Evolutionary conservation across 805 yeast species (phyloP).

Genomic region (Starmerella apicola): DNA sequence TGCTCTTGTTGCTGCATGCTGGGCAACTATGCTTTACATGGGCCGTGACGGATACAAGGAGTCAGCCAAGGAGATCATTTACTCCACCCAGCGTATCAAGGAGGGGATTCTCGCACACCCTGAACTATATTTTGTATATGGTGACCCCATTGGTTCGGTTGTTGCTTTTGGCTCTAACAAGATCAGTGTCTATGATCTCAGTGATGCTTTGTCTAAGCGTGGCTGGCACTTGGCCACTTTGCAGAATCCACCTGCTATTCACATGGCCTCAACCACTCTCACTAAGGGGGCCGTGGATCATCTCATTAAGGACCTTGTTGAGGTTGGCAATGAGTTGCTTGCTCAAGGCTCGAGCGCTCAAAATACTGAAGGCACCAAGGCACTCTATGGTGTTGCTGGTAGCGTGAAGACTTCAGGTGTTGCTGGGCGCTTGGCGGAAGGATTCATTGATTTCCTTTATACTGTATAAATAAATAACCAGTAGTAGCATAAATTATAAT

Average conservation of each 20-base stretch:
- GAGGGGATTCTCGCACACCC: constrained; percentile 35
- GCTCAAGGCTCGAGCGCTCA: constrained; percentile 21
- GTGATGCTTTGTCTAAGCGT: constrained; percentile 51
- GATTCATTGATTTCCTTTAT: constrained; percentile 71
- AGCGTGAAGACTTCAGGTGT: constrained; percentile 73
- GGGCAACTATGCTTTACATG: constrained; percentile 79
- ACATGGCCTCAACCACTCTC: constrained; percentile 72
- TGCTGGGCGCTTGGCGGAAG: constrained; percentile 66
- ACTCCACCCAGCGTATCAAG: constrained; percentile 49
- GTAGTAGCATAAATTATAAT: no score
- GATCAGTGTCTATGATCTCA: constrained; percentile 62
- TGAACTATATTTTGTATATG: constrained; percentile 47
- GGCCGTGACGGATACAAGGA: constrained; percentile 75
- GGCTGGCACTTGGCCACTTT: constrained; percentile 88
- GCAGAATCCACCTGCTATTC: constrained; percentile 85
- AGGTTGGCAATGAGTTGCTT: constrained; percentile 34
- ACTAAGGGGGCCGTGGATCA: constrained; percentile 51
- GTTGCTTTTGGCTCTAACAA: constrained; percentile 54
- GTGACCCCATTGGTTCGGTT: constrained; percentile 78
- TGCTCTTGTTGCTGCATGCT: constrained; percentile 93
- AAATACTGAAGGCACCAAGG: constrained; percentile 51
- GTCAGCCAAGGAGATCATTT: constrained; percentile 54
- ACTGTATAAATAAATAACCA: constrained; percentile 31
- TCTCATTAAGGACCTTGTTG: constrained; percentile 41
- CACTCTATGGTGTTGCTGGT: constrained; percentile 91